A percentile compares a stretch with the other conserved stretches of the same genome.
Conservation (phyloP, 2,329 filamentous ascomycete genomes). For the Arachnopeziza araneosa region DNA sequence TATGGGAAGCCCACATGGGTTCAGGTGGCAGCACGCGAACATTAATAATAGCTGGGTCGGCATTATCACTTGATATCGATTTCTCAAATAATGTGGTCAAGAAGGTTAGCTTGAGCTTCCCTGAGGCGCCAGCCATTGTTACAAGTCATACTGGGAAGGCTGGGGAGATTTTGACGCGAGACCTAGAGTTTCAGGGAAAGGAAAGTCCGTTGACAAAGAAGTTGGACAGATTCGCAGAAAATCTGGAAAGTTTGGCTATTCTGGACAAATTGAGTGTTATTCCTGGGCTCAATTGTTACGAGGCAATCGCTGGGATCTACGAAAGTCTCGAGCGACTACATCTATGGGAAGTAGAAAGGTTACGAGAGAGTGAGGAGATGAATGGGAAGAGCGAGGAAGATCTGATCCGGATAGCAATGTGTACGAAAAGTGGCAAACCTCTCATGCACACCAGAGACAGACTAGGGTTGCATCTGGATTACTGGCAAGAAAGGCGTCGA, state of each 20-base stretch:
- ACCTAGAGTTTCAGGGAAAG: conserved; percentile 53
- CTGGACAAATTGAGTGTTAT: conserved; percentile 67
- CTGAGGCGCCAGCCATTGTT: conserved; percentile 52
- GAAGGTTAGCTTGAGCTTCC: conserved; percentile 57
- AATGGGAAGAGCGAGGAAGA: conserved; percentile 40
- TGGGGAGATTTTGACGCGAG: conserved; percentile 57
- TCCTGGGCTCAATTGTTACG: conserved; percentile 67
- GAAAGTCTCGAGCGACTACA: conserved; percentile 65
- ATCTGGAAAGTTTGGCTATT: conserved; percentile 62
- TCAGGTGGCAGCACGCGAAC: conserved; percentile 44
- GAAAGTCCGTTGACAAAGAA: conserved; percentile 65
- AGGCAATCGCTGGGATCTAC: conserved; percentile 69
- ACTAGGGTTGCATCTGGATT: conserved; percentile 68
- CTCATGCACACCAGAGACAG: conserved; percentile 62
- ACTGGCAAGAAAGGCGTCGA: conserved; percentile 64
- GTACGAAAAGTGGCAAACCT: conserved; percentile 64
- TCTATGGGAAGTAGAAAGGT: conserved; percentile 59
- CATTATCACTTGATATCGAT: conserved; percentile 55
- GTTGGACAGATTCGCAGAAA: conserved; percentile 64
- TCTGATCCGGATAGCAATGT: conserved; percentile 40
- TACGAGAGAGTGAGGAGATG: conserved; percentile 44
- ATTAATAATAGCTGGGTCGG: conserved; percentile 56
- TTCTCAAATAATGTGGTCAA: conserved; percentile 57
- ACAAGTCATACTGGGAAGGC: conserved; percentile 56
- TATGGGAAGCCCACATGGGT: conserved; percentile 50